A percentile compares a stretch with the other conserved stretches of the same genome.
Conservation (phyloP, 495 filamentous ascomycete genomes). For the Xylaria palmicola region DNA sequence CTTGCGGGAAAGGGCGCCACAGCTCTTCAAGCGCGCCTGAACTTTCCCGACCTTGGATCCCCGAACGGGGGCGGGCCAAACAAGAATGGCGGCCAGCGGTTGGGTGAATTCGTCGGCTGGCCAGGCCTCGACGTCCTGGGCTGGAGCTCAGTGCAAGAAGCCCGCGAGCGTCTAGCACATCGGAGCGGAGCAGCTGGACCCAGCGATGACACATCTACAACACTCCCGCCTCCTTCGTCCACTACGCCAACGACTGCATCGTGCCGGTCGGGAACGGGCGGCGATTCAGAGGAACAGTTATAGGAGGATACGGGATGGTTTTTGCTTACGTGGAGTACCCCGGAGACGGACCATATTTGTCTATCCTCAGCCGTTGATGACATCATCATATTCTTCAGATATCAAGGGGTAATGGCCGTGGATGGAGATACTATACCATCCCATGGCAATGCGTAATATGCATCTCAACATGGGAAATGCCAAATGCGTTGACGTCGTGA, state of each 20-base stretch:
- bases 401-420: neutral
- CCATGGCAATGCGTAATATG: too few species aligned
- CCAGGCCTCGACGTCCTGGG: slow-evolving; percentile 44
- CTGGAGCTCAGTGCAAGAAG: neutral
- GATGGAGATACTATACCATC: too few species aligned
- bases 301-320: slow-evolving; percentile 30
- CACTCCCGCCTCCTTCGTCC: slow-evolving; percentile 45
- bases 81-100: too few species aligned
- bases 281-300: slow-evolving; percentile 28
- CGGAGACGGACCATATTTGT: slow-evolving; percentile 49
- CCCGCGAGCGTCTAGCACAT: neutral
- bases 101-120: slow-evolving; percentile 45
- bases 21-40: slow-evolving; percentile 37
- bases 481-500: too few species aligned
- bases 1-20: slow-evolving; percentile 52
- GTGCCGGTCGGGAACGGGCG: slow-evolving; percentile 37
- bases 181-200: neutral
- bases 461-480: too few species aligned
- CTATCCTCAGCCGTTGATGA: slow-evolving; percentile 41
- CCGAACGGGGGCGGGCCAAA: neutral
- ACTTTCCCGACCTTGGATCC: neutral
- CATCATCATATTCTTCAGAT: slow-evolving; percentile 34
- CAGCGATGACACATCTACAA: neutral
- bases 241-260: slow-evolving; percentile 44
- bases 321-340: slow-evolving; percentile 44